phyloP scores from a whole-genome alignment of 2,329 filamentous ascomycete genomes.

The Orbilia javanica region DNA sequence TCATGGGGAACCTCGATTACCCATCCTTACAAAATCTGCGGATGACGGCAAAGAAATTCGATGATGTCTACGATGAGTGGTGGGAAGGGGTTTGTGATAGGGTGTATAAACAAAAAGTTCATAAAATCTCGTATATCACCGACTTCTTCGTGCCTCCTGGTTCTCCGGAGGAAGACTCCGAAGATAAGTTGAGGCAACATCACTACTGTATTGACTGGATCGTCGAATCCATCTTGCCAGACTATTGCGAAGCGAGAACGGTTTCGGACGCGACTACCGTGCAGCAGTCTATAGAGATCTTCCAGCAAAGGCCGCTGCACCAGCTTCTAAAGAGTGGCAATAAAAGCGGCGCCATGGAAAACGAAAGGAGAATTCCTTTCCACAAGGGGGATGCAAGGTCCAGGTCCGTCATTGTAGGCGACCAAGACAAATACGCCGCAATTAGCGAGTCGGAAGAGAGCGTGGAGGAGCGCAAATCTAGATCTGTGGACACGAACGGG shows the following conservation, averaged over 20 bases:
- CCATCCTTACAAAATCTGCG: slow-evolving; percentile 24
- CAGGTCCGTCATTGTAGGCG: background rate
- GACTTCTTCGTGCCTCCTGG: slow-evolving; percentile 1
- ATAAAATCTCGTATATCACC: slow-evolving; percentile 22
- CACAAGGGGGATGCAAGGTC: background rate
- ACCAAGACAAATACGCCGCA: background rate
- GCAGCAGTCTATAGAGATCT: no score
- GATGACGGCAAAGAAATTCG: slow-evolving; percentile 6
- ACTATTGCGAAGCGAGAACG: background rate
- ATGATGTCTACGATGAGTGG: slow-evolving; percentile 15
- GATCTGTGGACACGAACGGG: no score
- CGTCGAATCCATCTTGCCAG: slow-evolving; percentile 11
- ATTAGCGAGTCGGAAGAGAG: background rate
- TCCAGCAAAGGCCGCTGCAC: no score
- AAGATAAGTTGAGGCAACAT: slow-evolving; percentile 25
- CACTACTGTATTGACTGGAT: slow-evolving; percentile 43
- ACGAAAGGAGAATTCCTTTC: background rate
- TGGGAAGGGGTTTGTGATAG: slow-evolving; percentile 34
- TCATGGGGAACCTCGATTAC: slow-evolving; percentile 36
- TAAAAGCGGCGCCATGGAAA: no score
- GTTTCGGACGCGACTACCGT: background rate
- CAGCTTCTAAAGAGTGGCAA: background rate
- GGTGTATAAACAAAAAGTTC: background rate
- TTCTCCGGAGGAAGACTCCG: slow-evolving; percentile 19
- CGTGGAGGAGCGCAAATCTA: no score